Percentiles rank a stretch among this genome's conserved stretches.
Evolutionary conservation across 139 green algal genomes (phyloP).

Genomic region (Ettlia oleoabundans): DNA sequence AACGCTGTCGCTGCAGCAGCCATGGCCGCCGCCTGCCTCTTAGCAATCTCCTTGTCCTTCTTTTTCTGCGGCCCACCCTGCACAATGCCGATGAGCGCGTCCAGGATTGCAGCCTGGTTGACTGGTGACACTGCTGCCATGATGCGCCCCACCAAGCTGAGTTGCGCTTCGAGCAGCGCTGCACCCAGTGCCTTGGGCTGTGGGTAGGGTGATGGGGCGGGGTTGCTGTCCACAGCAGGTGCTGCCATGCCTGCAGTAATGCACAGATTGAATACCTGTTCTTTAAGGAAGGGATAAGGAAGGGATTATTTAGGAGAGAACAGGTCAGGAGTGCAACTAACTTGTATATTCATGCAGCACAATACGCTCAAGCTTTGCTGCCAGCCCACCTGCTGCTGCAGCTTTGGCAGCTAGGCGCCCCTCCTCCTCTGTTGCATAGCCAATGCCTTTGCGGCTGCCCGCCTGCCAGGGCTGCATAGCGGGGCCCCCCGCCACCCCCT

Average conservation of each 20-base stretch:
- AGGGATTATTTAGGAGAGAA: too few species aligned
- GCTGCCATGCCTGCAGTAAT: too few species aligned
- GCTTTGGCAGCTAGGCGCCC: neutral
- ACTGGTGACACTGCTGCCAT: slow-evolving; percentile 43
- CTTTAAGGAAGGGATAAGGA: too few species aligned
- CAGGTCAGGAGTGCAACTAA: too few species aligned
- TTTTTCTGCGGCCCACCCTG: slow-evolving; percentile 4
- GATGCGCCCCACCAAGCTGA: slow-evolving; percentile 66
- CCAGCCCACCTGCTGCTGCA: neutral
- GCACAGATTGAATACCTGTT: too few species aligned
- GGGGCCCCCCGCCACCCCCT: slow-evolving; percentile 63
- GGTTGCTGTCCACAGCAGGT: neutral
- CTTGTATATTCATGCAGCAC: neutral
- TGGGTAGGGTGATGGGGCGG: slow-evolving; percentile 47
- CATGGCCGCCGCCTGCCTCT: slow-evolving; percentile 31
- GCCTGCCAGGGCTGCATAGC: slow-evolving; percentile 68
- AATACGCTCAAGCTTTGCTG: neutral
- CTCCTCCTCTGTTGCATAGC: slow-evolving; percentile 26
- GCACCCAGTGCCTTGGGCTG: slow-evolving; percentile 63
- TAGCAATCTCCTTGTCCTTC: slow-evolving; percentile 25
- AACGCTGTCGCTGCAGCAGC: slow-evolving; percentile 49
- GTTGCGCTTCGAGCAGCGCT: slow-evolving; percentile 67
- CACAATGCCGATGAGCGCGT: slow-evolving; percentile 27
- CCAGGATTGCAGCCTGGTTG: slow-evolving; percentile 56
- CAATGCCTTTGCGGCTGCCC: slow-evolving; percentile 45